Base-by-base conservation (phyloP, 1,139 yeast species). In the Sugiyamaella castrensis region DNA sequence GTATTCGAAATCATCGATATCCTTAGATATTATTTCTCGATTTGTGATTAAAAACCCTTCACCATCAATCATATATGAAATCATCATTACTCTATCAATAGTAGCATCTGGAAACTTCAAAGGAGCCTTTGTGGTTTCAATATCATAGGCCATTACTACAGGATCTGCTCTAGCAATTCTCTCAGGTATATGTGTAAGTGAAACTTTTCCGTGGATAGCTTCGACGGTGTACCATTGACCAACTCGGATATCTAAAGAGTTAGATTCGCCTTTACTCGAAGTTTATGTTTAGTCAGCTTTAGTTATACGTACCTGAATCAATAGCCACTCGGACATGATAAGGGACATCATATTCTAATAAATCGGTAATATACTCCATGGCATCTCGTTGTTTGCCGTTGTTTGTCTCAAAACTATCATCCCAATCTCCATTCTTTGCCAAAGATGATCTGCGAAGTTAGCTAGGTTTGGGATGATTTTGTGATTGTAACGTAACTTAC, bases 21-120 rank as follows among this genome's bases (percentile, higher is more conserved):
- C 98, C 64, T 88, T 87, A 2, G 96, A 82, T 34, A 94, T 91
- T 58, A 94, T 88, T 59, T 91, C 97, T 61, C 99, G 73, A 64
- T 94, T 94, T 9, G 98, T 94, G 55, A 94, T 94, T 34, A 94
- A 72, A 63, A 72, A 94, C 38, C 99, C 99, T 59, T 88, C 95
- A 6, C 98, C 98, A 64, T 94, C 98, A 53, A 94, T 89, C 98
- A 94, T 94, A 68, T 94, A 94, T 2, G 98, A 94, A 50, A 94
- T 92, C 98, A 94, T 94, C 98, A 94, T 94, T 40, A 94, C 79
- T 67, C 88, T 95, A 70, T 94, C 99, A n/a, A 86, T 75, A 16
- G 85, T 75, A 4, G 97, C 79, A 62, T 88, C 98, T 0, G 99
- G 99, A 58, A 94, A 94, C 64, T 94, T 94, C 51, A 94, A 76